A percentile compares a stretch with the other conserved stretches of the same genome.
These are phyloP conservation scores for rapeseed (Brassica napus) DNA, from an alignment of 345 rosid species.

Conservation along the genomic window DNA sequence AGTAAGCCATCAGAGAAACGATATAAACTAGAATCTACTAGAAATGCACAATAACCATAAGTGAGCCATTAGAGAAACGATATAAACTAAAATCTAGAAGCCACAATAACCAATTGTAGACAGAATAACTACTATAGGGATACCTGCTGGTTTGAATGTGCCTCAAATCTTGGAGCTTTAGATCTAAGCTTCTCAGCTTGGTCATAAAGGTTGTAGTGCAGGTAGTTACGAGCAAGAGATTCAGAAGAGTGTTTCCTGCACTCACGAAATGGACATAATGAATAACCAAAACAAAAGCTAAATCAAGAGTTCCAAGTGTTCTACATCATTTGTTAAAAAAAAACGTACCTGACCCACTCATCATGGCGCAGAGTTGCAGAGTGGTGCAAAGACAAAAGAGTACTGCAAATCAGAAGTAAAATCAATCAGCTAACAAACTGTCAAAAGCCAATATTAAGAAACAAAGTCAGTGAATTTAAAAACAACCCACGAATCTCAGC, in stretches of 20 bases:
- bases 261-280: not conserved
- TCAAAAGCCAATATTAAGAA: not conserved
- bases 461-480: constrained; percentile 2
- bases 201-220: constrained; percentile 81
- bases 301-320: not conserved
- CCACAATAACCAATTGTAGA: not conserved
- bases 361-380: constrained; percentile 84
- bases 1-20: not conserved
- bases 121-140: not conserved
- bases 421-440: not conserved
- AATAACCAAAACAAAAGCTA: constrained; percentile 4
- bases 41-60: not conserved
- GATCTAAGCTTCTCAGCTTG: constrained; percentile 93
- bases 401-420: constrained; percentile 42
- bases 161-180: constrained; percentile 89
- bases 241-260: constrained; percentile 92
- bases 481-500: constrained; percentile 82
- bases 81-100: not conserved
- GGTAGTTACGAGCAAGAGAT: constrained; percentile 78
- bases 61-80: not conserved
- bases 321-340: not conserved
- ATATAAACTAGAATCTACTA: not conserved
- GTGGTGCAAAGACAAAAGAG: constrained; percentile 79
- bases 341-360: constrained; percentile 75
- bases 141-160: constrained; percentile 93